Conservation (phyloP, 352 stramenopile genomes). For the Globisporangium paroecandrum region DNA sequence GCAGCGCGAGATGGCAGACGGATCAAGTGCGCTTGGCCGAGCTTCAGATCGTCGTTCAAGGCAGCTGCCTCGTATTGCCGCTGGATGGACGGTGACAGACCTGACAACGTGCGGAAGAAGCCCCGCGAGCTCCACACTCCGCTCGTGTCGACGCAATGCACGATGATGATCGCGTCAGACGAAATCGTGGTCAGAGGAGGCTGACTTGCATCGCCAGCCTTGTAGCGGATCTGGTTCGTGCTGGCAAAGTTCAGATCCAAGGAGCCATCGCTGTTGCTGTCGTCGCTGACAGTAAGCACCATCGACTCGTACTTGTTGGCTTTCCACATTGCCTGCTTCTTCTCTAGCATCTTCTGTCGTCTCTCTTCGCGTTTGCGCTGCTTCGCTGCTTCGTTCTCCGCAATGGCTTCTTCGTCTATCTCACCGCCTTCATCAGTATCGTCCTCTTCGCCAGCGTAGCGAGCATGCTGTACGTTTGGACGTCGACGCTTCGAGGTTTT, state of each 20-base stretch:
- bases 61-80: constrained; percentile 59
- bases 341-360: constrained; percentile 34
- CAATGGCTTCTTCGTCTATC: constrained; percentile 19
- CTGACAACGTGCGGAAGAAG: constrained; percentile 67
- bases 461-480: constrained; percentile 17
- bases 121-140: constrained; percentile 66
- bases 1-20: constrained; percentile 23
- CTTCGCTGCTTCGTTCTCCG: constrained; percentile 40
- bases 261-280: constrained; percentile 11
- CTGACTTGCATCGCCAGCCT: constrained; percentile 55
- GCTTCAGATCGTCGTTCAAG: constrained; percentile 61
- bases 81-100: constrained; percentile 46
- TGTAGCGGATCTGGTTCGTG: constrained; percentile 37
- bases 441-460: constrained; percentile 34
- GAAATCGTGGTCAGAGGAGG: constrained; percentile 25
- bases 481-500: constrained; percentile 26
- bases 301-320: constrained; percentile 61
- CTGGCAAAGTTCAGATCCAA: constrained; percentile 11
- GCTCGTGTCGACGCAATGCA: constrained; percentile 78
- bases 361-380: constrained; percentile 39
- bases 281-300: constrained; percentile 23
- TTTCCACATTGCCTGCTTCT: constrained; percentile 54
- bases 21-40: constrained; percentile 70
- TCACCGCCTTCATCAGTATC: constrained; percentile 35
- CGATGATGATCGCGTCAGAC: constrained; percentile 37